Percentiles rank a stretch among this genome's conserved stretches.
phyloP scores from a whole-genome alignment of 164 flowering plant species.

The Magnolia sinica region DNA sequence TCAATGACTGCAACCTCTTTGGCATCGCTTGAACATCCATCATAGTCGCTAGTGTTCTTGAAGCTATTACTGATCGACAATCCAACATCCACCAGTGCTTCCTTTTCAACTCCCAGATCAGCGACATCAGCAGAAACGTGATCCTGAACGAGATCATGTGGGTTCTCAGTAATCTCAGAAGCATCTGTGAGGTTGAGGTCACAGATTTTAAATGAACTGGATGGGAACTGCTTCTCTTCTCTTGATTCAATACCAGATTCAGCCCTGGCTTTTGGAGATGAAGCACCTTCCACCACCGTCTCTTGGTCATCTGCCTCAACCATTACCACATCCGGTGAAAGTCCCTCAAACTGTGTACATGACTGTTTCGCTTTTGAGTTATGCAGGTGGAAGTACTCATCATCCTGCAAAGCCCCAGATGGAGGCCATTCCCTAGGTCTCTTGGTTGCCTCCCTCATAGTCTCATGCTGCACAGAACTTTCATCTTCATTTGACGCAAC shows the following conservation, averaged over 20 bases:
- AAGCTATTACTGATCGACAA: constrained; percentile 47
- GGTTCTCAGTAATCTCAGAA: constrained; percentile 55
- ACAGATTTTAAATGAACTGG: constrained; percentile 76
- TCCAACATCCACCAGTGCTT: constrained; percentile 48
- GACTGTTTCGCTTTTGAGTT: constrained; percentile 25
- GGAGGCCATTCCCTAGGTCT: constrained; percentile 60
- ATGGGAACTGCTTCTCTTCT: constrained; percentile 69
- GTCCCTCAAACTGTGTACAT: constrained; percentile 19
- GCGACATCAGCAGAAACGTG: constrained; percentile 34
- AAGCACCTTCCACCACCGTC: constrained; percentile 23
- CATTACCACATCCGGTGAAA: constrained; percentile 25
- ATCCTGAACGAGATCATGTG: constrained; percentile 21
- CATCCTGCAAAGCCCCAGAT: constrained; percentile 20
- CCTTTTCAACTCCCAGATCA: constrained; percentile 31
- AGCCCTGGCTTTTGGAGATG: constrained; percentile 26
- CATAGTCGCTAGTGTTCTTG: constrained; percentile 29
- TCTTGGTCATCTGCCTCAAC: constrained; percentile 29
- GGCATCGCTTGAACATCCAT: constrained; percentile 27
- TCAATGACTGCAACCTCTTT: constrained; percentile 68
- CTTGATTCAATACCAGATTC: constrained; percentile 31
- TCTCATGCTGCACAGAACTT: constrained; percentile 37
- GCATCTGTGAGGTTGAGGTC: constrained; percentile 81
- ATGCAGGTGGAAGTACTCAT: constrained; percentile 31
- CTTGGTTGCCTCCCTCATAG: constrained; percentile 35
- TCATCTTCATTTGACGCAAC: constrained; percentile 54